Conservation (phyloP, 768 basidiomycete genomes). For the Crepidotus variabilis region DNA sequence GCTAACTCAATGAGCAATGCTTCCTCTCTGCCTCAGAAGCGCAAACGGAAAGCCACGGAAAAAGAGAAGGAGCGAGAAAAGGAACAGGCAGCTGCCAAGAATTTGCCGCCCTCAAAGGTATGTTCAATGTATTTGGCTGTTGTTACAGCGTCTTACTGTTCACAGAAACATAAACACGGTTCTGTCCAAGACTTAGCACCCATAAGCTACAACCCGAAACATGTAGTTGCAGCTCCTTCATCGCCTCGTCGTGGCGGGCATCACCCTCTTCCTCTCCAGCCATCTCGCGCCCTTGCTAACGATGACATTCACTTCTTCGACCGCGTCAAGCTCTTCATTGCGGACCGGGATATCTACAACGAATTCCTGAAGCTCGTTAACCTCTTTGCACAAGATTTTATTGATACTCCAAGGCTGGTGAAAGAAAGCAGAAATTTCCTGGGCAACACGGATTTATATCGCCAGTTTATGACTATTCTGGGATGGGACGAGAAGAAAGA, state of each 20-base stretch:
- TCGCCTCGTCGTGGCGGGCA: constrained; percentile 29
- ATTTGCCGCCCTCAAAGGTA: constrained; percentile 36
- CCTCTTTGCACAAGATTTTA: constrained; percentile 90
- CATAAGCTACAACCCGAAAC: constrained; percentile 32
- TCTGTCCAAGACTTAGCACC: constrained; percentile 35
- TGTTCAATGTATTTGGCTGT: constrained; percentile 15
- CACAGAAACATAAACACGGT: constrained; percentile 35
- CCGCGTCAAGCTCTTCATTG: constrained; percentile 71
- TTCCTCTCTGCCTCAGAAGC: constrained; percentile 55
- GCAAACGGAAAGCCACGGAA: constrained; percentile 62
- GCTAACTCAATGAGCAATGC: constrained; percentile 25
- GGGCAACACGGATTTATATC: constrained; percentile 75
- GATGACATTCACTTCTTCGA: constrained; percentile 85
- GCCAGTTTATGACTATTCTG: constrained; percentile 79
- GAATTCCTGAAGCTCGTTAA: constrained; percentile 96
- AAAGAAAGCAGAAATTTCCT: constrained; percentile 76
- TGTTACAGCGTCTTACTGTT: constrained; percentile 9
- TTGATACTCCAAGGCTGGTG: constrained; percentile 81
- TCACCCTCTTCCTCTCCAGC: constrained; percentile 21
- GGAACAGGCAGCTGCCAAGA: constrained; percentile 25
- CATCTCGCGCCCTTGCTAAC: constrained; percentile 24
- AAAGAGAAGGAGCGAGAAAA: constrained; percentile 41
- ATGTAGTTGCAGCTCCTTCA: constrained; percentile 26
- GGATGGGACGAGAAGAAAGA: constrained; percentile 82
- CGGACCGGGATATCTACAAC: constrained; percentile 76